These are phyloP conservation scores for Moesziomyces sp. DNA, from an alignment of 1,284 basidiomycete species.

Conservation along the genomic window DNA sequence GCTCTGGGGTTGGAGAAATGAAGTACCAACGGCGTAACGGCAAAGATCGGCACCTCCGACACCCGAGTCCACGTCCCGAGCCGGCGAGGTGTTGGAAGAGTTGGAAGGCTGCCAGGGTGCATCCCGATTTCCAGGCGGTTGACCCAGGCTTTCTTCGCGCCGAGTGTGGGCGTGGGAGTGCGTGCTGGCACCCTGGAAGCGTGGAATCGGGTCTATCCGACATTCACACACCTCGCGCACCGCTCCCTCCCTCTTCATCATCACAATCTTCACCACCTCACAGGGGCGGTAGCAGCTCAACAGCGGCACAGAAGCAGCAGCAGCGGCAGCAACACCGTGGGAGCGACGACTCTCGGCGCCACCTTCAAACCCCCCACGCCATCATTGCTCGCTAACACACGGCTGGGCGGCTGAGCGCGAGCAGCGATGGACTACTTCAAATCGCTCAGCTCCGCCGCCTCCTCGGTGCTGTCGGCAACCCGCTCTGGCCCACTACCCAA, in stretches of 20 bases:
- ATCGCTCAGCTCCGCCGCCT: slow-evolving; percentile 84
- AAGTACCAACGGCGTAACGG: too few species aligned
- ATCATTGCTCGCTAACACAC: neutral
- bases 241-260: neutral
- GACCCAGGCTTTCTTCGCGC: too few species aligned
- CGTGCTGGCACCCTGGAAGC: neutral
- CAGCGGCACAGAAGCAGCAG: neutral
- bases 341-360: too few species aligned
- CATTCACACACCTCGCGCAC: neutral
- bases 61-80: too few species aligned
- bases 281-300: too few species aligned
- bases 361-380: neutral
- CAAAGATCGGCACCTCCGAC: too few species aligned
- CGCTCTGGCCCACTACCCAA: slow-evolving; percentile 87
- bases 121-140: too few species aligned
- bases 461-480: slow-evolving; percentile 81
- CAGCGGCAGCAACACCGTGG: neutral
- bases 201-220: too few species aligned
- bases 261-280: neutral
- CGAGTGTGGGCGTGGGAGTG: too few species aligned
- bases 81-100: too few species aligned
- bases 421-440: slow-evolving; percentile 83
- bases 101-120: too few species aligned
- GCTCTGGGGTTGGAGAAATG: neutral
- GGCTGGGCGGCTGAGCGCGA: neutral